Evolutionary conservation across 129 eudicot genomes (phyloP).

Genomic region (Smallanthus sonchifolius): DNA sequence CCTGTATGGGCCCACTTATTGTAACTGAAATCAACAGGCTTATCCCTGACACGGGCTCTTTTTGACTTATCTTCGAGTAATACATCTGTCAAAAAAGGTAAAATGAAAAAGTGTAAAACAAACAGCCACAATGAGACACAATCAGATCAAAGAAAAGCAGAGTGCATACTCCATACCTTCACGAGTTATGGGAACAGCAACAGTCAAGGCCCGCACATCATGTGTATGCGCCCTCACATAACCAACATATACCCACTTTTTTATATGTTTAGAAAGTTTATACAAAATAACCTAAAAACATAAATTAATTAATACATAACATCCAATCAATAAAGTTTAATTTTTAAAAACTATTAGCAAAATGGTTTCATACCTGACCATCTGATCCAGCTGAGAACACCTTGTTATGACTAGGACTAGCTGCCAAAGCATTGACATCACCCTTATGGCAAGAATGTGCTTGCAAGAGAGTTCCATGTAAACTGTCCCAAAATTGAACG

Average conservation of each 20-base stretch:
- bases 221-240: slow-evolving; percentile 85
- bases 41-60: slow-evolving; percentile 54
- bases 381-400: slow-evolving; percentile 95
- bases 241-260: slow-evolving; percentile 82
- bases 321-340: background rate
- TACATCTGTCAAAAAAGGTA: slow-evolving; percentile 36
- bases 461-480: slow-evolving; percentile 87
- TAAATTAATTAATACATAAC: background rate
- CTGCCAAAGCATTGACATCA: slow-evolving; percentile 85
- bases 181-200: slow-evolving; percentile 78
- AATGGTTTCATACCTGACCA: slow-evolving; percentile 67
- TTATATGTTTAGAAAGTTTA: slow-evolving; percentile 42
- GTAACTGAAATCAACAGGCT: slow-evolving; percentile 69
- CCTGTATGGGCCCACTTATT: slow-evolving; percentile 93
- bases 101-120: background rate
- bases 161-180: slow-evolving; percentile 65
- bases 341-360: background rate
- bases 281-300: slow-evolving; percentile 67
- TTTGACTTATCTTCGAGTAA: slow-evolving; percentile 51
- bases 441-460: slow-evolving; percentile 82
- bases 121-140: background rate
- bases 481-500: slow-evolving; percentile 91
- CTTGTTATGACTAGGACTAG: slow-evolving; percentile 68
- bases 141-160: background rate
- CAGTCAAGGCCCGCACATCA: slow-evolving; percentile 78